Base-by-base conservation (phyloP, 805 yeast genomes). In the Candida andamanensis region DNA sequence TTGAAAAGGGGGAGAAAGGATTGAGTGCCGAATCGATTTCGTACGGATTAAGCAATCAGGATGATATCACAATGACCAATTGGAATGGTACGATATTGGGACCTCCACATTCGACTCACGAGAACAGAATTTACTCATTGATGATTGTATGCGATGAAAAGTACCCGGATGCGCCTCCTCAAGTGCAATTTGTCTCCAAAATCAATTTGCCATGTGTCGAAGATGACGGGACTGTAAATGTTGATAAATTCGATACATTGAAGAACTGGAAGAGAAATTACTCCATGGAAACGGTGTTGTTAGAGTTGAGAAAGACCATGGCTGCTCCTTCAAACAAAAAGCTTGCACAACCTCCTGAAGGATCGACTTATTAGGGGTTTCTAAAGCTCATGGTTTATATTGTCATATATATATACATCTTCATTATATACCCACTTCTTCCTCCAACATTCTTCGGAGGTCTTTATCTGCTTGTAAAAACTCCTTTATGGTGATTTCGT, bases 21-120 rank as follows among this genome's bases (percentile, higher is more conserved):
- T 68, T 85, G 29, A 97, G 97, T 14, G 92, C 97, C 16, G 97
- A 92, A 58, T 84, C 95, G 11, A 89, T 95, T 56, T 90, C 97
- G 15, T 86, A 92, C 50, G 99, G 99, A 0, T 71, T 92, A 28
- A 78, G 85, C 15, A 90, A 85, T 49, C 78, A 82, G 41, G 95
- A 85, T 49, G 99, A 92, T 55, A 85, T 89, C 45, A 67, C 87
- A 31, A 85, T 92, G 95, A 83, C 95, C 8, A 62, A 81, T 49
- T 92, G 99, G 99, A 92, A 89, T 60, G 98, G 97, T 9, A 92
- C 99, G 20, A 90, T 92, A 32, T 67, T 92, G 43, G 99, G 99
- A 0, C 98, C 99, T 4, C 98, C 98, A 21, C 95, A 84, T 50
- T 60, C 66, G 10, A 76, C 75, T 17, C 97, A 90, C 56, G 97